These are phyloP conservation scores for Paecilomyces variotii DNA, from an alignment of 2,329 filamentous ascomycete genomes.

Conservation along the genomic window DNA sequence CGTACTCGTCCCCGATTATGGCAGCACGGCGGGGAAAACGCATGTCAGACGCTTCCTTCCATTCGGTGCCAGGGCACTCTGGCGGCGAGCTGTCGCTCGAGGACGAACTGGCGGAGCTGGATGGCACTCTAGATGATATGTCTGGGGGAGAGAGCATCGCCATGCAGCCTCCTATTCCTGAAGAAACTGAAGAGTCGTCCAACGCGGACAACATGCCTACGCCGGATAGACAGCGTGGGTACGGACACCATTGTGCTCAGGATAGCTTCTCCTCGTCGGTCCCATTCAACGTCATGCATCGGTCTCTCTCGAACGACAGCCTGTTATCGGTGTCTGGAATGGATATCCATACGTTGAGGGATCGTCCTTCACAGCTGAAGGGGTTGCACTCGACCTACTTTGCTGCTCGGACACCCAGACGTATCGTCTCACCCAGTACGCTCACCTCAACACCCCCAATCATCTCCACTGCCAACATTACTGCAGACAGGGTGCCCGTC, in stretches of 20 bases:
- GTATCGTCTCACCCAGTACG: slow-evolving; percentile 38
- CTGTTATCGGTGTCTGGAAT: slow-evolving; percentile 80
- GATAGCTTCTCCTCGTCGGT: slow-evolving; percentile 16
- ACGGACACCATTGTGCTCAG: background rate
- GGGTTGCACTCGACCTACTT: slow-evolving; percentile 44
- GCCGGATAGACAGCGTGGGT: slow-evolving; percentile 10
- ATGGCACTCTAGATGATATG: slow-evolving; percentile 12
- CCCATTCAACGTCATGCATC: slow-evolving; percentile 46
- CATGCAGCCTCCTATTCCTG: slow-evolving; percentile 28
- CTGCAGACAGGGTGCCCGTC: slow-evolving; percentile 20
- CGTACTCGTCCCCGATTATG: slow-evolving; percentile 56
- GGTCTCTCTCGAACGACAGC: slow-evolving; percentile 73
- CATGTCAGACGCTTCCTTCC: slow-evolving; percentile 48
- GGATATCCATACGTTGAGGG: slow-evolving; percentile 77
- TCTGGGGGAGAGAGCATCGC: slow-evolving; percentile 10
- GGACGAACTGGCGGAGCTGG: slow-evolving; percentile 8
- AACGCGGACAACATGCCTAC: slow-evolving; percentile 11
- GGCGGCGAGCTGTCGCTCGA: slow-evolving; percentile 5
- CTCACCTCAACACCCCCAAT: slow-evolving; percentile 31
- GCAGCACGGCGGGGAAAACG: slow-evolving; percentile 53
- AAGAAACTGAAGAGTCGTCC: slow-evolving; percentile 28
- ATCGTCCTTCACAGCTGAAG: slow-evolving; percentile 62
- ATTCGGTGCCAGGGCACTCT: slow-evolving; percentile 15
- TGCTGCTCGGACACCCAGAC: slow-evolving; percentile 41
- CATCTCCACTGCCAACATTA: slow-evolving; percentile 30